Evolutionary conservation across 2,329 filamentous ascomycete species (phyloP), one percentile per base, ranked within the genome.

Genomic region (Aspergillus unguis): DNA sequence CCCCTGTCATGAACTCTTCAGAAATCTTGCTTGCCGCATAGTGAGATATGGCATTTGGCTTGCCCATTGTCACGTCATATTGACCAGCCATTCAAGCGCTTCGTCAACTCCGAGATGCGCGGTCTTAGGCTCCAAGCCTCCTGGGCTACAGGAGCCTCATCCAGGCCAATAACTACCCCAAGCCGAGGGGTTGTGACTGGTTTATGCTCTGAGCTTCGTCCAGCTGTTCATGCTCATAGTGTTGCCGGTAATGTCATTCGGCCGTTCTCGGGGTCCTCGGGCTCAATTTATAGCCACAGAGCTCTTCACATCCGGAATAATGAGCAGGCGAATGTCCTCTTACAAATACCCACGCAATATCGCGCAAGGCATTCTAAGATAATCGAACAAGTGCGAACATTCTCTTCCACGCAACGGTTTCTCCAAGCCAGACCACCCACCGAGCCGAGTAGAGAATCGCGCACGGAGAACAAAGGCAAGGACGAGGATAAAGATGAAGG

Each of bases 401-500:
- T 72, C 38, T 67, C 59, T 43, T 66, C 62, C 11, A 65, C 67
- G 3, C 54, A 53, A 36, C 58, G 58, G 35, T 57, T 59, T 7
- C 55, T 65, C n/a, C 62, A 68, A 52, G 51, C 62, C 27, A 67
- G 67, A 45, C 50, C 61, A 6, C 48, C 52, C 11, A 31, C 56
- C 6, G 51, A 52, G 31, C 25, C 62, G 35, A 57, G 59, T 36
- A 59, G 61, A 36, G 23, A 48, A 27, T 36, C 59, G 36, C 50
- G 57, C 41, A 45, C 49, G 38, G 65, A 68, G 54, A 63, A 70
- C 52, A 67, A 70, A 54, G 64, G 69, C 45, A 72, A 76, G 56
- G 69, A 75, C 45, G 73, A 80, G 53, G 82, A 83, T 42, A 77
- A 83, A 49, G 81, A 86, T 29, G 72, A 77, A 53, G 83, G 79